phyloP scores from a whole-genome alignment of 2,329 filamentous ascomycete genomes.

The Epichloe scottii region DNA sequence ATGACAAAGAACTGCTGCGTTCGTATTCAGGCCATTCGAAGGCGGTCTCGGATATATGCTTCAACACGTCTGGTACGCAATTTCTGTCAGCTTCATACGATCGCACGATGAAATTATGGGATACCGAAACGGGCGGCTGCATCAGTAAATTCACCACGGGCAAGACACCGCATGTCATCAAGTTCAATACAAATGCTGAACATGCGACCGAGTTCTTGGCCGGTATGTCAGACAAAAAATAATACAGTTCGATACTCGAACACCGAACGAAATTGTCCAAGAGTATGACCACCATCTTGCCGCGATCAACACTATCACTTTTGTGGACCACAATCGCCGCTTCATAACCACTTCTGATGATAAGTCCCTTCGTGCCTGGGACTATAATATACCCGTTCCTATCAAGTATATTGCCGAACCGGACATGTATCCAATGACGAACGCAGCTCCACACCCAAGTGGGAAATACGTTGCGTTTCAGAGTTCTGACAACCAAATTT shows the following conservation, averaged over 20 bases:
- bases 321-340: slow-evolving; percentile 84
- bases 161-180: slow-evolving; percentile 88
- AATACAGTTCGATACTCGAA: slow-evolving; percentile 84
- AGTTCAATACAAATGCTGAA: slow-evolving; percentile 74
- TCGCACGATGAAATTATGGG: slow-evolving; percentile 94
- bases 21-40: slow-evolving; percentile 89
- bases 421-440: slow-evolving; percentile 94
- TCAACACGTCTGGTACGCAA: slow-evolving; percentile 68
- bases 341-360: slow-evolving; percentile 99
- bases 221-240: slow-evolving; percentile 98
- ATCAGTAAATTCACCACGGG: slow-evolving; percentile 82
- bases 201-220: slow-evolving; percentile 83
- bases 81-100: slow-evolving; percentile 92
- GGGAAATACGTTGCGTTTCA: slow-evolving; percentile 95
- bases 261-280: slow-evolving; percentile 67
- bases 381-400: slow-evolving; percentile 94
- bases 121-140: slow-evolving; percentile 87
- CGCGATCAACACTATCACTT: slow-evolving; percentile 95
- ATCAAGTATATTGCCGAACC: slow-evolving; percentile 98
- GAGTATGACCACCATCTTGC: slow-evolving; percentile 98
- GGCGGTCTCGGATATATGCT: slow-evolving; percentile 78
- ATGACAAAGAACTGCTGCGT: slow-evolving; percentile 74
- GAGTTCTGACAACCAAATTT: slow-evolving; percentile 87
- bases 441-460: slow-evolving; percentile 69
- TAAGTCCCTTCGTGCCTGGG: slow-evolving; percentile 91